Conservation (phyloP, 2,329 filamentous ascomycete species). For the Aspergillus caelatus region DNA sequence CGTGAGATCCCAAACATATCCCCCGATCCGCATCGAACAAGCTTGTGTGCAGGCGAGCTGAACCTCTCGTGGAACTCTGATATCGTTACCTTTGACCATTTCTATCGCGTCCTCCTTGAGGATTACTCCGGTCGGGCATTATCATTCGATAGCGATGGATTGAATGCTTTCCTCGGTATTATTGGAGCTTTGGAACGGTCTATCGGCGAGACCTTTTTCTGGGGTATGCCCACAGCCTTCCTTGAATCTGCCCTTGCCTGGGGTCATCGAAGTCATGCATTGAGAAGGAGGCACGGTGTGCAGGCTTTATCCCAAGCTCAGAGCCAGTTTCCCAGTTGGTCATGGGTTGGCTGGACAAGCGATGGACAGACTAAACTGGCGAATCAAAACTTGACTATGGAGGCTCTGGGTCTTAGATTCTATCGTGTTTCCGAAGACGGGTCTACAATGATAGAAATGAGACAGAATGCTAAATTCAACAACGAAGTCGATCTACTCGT, state of each 20-base stretch:
- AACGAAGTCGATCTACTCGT: background rate
- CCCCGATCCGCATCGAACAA: background rate
- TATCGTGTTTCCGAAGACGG: background rate
- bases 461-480: background rate
- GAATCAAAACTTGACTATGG: background rate
- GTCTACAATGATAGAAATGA: background rate
- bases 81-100: background rate
- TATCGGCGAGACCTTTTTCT: background rate
- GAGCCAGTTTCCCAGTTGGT: background rate
- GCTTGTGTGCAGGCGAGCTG: background rate
- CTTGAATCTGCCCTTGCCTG: constrained; percentile 1
- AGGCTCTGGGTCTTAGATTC: background rate
- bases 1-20: background rate
- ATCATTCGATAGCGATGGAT: background rate
- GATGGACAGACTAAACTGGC: constrained; percentile 1
- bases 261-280: background rate
- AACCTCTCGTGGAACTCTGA: constrained; percentile 1
- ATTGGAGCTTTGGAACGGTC: background rate
- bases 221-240: constrained; percentile 2
- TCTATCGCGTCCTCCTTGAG: background rate
- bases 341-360: constrained; percentile 2
- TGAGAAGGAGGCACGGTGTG: background rate
- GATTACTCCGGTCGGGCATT: background rate
- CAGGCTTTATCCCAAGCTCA: background rate
- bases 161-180: background rate